Conservation (phyloP, 2,329 filamentous ascomycete species). For the Hymenoscyphus scutula region DNA sequence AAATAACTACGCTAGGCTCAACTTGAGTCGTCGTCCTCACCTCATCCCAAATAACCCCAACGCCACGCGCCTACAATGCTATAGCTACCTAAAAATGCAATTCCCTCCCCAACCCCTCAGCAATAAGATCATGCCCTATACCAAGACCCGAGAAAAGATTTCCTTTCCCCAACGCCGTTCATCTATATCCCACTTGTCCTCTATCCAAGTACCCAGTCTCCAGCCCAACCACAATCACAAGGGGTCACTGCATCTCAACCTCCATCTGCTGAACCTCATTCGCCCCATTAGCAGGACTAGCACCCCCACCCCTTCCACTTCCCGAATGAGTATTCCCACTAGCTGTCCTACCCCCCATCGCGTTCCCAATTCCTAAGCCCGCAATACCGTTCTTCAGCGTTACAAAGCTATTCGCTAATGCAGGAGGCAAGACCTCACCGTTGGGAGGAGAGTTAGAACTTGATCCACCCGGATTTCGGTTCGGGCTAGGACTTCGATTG, state of each 20-base stretch:
- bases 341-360: conserved; percentile 24
- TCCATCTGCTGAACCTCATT: conserved; percentile 39
- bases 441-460: conserved; percentile 19
- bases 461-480: conserved; percentile 28
- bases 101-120: not conserved
- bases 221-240: not conserved
- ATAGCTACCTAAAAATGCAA: not conserved
- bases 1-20: too few relatives aligned
- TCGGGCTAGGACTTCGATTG: conserved; percentile 9
- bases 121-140: not conserved
- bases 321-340: conserved; percentile 12
- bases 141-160: not conserved
- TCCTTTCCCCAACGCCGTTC: not conserved
- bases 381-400: conserved; percentile 45
- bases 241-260: conserved; percentile 48
- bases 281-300: conserved; percentile 23
- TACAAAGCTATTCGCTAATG: conserved; percentile 36
- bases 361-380: conserved; percentile 41
- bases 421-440: not conserved
- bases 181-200: not conserved
- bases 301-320: conserved; percentile 9
- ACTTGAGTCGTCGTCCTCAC: too few relatives aligned
- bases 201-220: not conserved
- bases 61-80: conserved; percentile 6
- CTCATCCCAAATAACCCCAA: too few relatives aligned